Conservation (phyloP, 1,284 basidiomycete genomes). For the Gastroboletus turbinatus region DNA sequence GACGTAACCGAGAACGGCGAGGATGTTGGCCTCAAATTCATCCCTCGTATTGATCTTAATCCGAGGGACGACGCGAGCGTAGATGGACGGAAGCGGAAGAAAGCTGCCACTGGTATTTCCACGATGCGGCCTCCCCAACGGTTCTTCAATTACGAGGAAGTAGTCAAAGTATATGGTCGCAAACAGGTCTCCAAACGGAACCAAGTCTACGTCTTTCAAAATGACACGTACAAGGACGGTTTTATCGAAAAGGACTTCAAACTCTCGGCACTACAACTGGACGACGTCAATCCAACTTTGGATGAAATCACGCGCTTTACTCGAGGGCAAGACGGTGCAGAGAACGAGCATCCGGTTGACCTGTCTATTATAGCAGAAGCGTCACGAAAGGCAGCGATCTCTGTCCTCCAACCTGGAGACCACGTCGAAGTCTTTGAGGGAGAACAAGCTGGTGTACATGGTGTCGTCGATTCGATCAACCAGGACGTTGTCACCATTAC, state of each 20-base stretch:
- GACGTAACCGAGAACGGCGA: constrained; percentile 94
- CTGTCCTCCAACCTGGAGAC: constrained; percentile 95
- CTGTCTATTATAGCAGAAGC: constrained; percentile 87
- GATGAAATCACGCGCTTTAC: constrained; percentile 95
- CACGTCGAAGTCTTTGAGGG: constrained; percentile 98
- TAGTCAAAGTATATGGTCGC: constrained; percentile 83
- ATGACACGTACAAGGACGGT: constrained; percentile 92
- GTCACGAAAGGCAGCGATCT: constrained; percentile 81
- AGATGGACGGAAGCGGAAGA: constrained; percentile 75
- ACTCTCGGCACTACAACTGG: constrained; percentile 74
- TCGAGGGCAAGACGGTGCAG: constrained; percentile 62
- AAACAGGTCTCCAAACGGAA: constrained; percentile 74
- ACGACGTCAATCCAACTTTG: constrained; percentile 92
- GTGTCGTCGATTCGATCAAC: constrained; percentile 87
- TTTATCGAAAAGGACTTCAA: constrained; percentile 98
- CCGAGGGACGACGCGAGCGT: constrained; percentile 75
- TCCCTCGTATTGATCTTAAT: constrained; percentile 95
- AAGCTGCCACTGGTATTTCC: constrained; percentile 46
- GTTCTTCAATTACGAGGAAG: constrained; percentile 94
- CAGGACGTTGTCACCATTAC: constrained; percentile 88
- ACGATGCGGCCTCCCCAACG: constrained; percentile 85
- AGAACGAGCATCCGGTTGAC: constrained; percentile 66
- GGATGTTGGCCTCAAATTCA: constrained; percentile 90
- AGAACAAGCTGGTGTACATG: constrained; percentile 91
- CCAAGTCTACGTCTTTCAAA: constrained; percentile 81